These are phyloP conservation scores for Dipteronia sinensis DNA, from an alignment of 345 rosid species.

Conservation along the genomic window DNA sequence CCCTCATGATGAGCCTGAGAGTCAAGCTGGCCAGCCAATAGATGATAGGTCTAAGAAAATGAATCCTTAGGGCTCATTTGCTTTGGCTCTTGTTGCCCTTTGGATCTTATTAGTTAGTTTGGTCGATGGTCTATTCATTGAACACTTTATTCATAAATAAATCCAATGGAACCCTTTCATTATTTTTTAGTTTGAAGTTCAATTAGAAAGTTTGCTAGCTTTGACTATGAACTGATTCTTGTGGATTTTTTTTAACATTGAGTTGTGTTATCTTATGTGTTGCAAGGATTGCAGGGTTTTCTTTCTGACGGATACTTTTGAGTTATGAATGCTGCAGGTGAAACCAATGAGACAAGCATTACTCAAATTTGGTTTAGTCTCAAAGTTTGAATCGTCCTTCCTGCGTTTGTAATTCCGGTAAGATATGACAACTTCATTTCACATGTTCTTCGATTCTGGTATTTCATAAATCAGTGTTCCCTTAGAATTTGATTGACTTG, in stretches of 20 bases:
- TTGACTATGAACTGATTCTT: constrained; percentile 6
- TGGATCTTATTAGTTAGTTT: constrained; percentile 24
- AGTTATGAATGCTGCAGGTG: constrained; percentile 48
- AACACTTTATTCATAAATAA: constrained; percentile 26
- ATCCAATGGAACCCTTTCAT: constrained; percentile 28
- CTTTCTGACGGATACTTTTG: constrained; percentile 17
- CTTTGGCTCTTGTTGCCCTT: constrained; percentile 18
- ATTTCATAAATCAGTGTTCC: not conserved
- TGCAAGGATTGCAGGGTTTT: constrained; percentile 16
- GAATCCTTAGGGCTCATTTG: constrained; percentile 33
- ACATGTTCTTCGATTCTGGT: not conserved
- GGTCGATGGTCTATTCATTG: constrained; percentile 19
- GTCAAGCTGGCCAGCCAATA: constrained; percentile 30
- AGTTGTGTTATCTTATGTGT: not conserved
- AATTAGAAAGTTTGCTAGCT: not conserved
- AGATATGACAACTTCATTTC: constrained; percentile 6
- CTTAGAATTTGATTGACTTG: not conserved
- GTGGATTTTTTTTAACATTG: not conserved
- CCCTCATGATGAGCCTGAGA: constrained; percentile 20
- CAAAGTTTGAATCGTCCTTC: not conserved
- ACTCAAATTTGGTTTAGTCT: constrained; percentile 6
- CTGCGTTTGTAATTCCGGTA: not conserved
- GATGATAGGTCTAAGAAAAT: constrained; percentile 32
- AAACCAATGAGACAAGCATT: not conserved
- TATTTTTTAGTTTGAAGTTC: constrained; percentile 15